phyloP scores from a whole-genome alignment of 2,329 filamentous ascomycete species.

The Aspergillus sp. region DNA sequence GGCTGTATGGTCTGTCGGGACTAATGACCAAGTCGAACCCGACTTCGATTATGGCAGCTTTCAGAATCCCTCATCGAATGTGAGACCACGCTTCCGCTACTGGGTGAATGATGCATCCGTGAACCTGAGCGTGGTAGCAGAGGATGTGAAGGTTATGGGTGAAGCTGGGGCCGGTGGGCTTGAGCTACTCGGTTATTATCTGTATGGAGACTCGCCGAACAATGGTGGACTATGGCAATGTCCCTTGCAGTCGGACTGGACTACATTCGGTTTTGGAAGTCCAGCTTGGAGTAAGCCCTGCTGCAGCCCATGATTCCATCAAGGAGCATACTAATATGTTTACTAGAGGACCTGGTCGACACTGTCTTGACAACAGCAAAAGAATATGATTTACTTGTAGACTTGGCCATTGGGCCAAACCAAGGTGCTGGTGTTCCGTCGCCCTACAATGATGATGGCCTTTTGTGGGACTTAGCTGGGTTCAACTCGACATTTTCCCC shows the following conservation, averaged over 20 bases:
- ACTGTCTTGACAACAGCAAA: constrained; percentile 8
- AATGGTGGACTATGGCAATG: not conserved
- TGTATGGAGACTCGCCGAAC: not conserved
- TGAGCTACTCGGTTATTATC: not conserved
- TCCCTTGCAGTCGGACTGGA: constrained; percentile 5
- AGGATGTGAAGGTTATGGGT: not conserved
- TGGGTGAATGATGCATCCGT: constrained; percentile 1
- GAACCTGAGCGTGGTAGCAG: not conserved
- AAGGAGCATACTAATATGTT: not conserved
- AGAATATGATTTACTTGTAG: constrained; percentile 44
- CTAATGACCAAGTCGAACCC: not conserved
- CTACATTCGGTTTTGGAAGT: not conserved
- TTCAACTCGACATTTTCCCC: not conserved
- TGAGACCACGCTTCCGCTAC: constrained; percentile 2
- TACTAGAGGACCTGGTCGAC: not conserved
- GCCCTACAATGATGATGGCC: constrained; percentile 30
- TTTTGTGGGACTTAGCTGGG: constrained; percentile 16
- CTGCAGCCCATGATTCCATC: no score
- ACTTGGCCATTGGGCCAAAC: constrained; percentile 51
- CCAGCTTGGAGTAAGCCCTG: not conserved
- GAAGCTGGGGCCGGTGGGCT: not conserved
- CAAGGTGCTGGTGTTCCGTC: constrained; percentile 52
- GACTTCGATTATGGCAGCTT: not conserved
- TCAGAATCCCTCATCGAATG: not conserved
- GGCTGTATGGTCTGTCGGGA: not conserved